A percentile compares a stretch with the other conserved stretches of the same genome.
Evolutionary conservation across 768 basidiomycete species (phyloP).

Genomic region (Panaeolus cyanescens): DNA sequence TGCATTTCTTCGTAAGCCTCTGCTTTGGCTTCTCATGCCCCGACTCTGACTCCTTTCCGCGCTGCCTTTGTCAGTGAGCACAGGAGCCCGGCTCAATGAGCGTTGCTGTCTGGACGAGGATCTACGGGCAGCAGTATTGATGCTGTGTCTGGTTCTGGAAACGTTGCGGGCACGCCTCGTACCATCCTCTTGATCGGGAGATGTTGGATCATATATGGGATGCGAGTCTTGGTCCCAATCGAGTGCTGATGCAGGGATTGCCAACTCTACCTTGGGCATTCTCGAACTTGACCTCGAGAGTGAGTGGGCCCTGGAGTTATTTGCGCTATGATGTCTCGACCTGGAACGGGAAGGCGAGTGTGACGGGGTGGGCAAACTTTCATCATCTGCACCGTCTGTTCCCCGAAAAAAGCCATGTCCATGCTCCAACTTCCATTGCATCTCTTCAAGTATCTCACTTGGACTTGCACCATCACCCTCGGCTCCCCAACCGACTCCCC

Average conservation of each 20-base stretch:
- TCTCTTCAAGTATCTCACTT: conserved; percentile 26
- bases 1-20: conserved; percentile 10
- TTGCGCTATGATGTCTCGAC: conserved; percentile 7
- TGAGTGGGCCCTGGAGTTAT: not conserved
- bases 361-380: conserved; percentile 14
- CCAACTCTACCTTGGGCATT: not conserved
- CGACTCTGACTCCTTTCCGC: conserved; percentile 40
- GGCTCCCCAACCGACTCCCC: conserved; percentile 74
- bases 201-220: not conserved
- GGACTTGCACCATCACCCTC: conserved; percentile 48
- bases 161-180: not conserved
- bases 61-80: conserved; percentile 37
- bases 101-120: conserved; percentile 44
- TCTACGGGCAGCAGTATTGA: conserved; percentile 39
- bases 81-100: conserved; percentile 53
- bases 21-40: conserved; percentile 41
- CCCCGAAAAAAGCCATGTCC: not conserved
- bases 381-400: conserved; percentile 9
- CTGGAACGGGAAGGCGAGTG: conserved; percentile 32
- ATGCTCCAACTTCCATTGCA: conserved; percentile 9
- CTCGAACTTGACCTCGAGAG: not conserved
- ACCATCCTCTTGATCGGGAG: not conserved
- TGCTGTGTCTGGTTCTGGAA: conserved; percentile 22
- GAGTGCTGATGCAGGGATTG: conserved; percentile 9
- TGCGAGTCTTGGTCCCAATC: conserved; percentile 27